A percentile compares a stretch with the other conserved stretches of the same genome.
Conservation (phyloP, 2,329 filamentous ascomycete genomes). For the Cyphellophora attinorum region DNA sequence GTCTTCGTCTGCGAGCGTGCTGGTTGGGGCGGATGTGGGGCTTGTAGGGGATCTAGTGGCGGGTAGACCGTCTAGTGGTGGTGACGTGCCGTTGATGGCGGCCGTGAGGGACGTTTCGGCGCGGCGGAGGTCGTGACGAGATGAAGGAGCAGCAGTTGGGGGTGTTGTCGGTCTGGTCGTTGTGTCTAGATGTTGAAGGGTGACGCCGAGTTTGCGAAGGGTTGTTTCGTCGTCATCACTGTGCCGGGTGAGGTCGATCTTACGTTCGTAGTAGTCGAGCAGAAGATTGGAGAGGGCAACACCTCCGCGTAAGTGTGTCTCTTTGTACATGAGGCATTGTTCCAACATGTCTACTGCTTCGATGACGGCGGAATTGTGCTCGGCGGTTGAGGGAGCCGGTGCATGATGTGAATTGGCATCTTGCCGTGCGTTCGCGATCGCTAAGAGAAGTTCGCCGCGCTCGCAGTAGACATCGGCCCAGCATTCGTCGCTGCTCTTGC, state of each 20-base stretch:
- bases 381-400: not conserved
- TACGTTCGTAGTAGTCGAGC: conserved; percentile 67
- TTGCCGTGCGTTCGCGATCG: conserved; percentile 37
- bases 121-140: not conserved
- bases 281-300: conserved; percentile 79
- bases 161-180: not conserved
- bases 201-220: not conserved
- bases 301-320: conserved; percentile 64
- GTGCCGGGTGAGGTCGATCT: conserved; percentile 22
- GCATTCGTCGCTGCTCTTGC: conserved; percentile 72
- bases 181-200: too few species aligned
- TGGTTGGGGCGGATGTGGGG: conserved; percentile 22
- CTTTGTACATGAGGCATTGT: conserved; percentile 65
- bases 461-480: conserved; percentile 78
- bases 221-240: conserved; percentile 15
- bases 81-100: conserved; percentile 1
- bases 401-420: conserved; percentile 3
- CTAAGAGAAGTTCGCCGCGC: conserved; percentile 58
- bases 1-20: conserved; percentile 18
- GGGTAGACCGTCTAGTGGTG: not conserved
- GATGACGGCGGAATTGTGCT: conserved; percentile 37
- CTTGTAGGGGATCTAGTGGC: not conserved
- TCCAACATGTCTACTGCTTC: conserved; percentile 71
- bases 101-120: not conserved
- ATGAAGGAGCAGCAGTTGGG: not conserved